A percentile compares a stretch with the other conserved stretches of the same genome.
phyloP scores from a whole-genome alignment of 441 rosid genomes.

The Jatropha multifida region DNA sequence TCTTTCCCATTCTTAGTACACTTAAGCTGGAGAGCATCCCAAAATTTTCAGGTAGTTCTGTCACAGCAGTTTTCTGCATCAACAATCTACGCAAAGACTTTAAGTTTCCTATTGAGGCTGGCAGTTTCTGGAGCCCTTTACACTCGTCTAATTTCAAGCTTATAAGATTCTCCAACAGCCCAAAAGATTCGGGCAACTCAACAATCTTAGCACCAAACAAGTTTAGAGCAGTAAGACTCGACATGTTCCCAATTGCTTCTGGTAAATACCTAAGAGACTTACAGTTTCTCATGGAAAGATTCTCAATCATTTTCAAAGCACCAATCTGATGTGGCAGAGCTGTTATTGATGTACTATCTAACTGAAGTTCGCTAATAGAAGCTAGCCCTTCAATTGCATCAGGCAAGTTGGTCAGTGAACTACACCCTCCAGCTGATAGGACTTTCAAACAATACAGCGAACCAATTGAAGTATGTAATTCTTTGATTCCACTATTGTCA shows the following conservation, averaged over 20 bases:
- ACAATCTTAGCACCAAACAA: slow-evolving; percentile 36
- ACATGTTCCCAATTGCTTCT: slow-evolving; percentile 42
- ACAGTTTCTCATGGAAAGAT: slow-evolving; percentile 44
- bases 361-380: slow-evolving; percentile 35
- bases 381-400: slow-evolving; percentile 47
- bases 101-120: slow-evolving; percentile 51
- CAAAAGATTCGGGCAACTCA: slow-evolving; percentile 50
- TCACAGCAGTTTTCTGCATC: slow-evolving; percentile 44
- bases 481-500: slow-evolving; percentile 29
- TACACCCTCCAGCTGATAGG: slow-evolving; percentile 43
- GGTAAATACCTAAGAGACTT: slow-evolving; percentile 41
- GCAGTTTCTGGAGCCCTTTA: slow-evolving; percentile 45
- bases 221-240: slow-evolving; percentile 32
- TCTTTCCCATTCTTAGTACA: slow-evolving; percentile 45
- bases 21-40: slow-evolving; percentile 49
- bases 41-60: slow-evolving; percentile 49
- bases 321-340: slow-evolving; percentile 45
- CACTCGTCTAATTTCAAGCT: slow-evolving; percentile 36
- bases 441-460: slow-evolving; percentile 38
- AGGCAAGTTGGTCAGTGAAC: slow-evolving; percentile 34
- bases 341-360: slow-evolving; percentile 38
- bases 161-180: slow-evolving; percentile 41
- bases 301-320: slow-evolving; percentile 36
- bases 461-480: slow-evolving; percentile 41
- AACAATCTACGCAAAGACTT: slow-evolving; percentile 41